Evolutionary conservation across 495 filamentous ascomycete genomes (phyloP).

Genomic region (Penicillium turbatum): DNA sequence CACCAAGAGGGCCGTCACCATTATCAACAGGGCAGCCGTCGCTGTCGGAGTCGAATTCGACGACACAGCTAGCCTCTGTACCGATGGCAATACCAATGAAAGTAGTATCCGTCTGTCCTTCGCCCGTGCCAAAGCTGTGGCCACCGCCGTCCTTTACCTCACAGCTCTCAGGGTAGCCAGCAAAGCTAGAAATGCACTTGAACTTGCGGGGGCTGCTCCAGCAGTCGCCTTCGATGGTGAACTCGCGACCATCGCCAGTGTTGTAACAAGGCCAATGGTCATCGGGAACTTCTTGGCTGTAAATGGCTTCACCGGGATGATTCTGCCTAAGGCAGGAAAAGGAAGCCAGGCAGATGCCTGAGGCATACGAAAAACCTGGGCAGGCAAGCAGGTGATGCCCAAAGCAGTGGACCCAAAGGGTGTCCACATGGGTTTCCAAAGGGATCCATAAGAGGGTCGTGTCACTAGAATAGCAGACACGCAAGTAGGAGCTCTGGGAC

Average conservation of each 20-base stretch:
- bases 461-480: too few species aligned
- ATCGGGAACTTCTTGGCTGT: conserved; percentile 12
- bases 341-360: too few species aligned
- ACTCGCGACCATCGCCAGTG: conserved; percentile 15
- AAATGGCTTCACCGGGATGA: conserved; percentile 19
- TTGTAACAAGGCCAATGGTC: conserved; percentile 19
- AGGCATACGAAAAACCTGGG: too few species aligned
- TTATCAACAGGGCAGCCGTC: conserved; percentile 17
- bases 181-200: conserved; percentile 17
- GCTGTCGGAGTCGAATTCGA: conserved; percentile 19
- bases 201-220: conserved; percentile 19
- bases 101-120: conserved; percentile 14
- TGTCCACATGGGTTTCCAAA: too few species aligned
- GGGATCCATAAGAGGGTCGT: too few species aligned
- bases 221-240: conserved; percentile 23
- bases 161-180: conserved; percentile 16
- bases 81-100: conserved; percentile 20
- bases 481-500: too few species aligned
- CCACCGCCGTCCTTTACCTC: conserved; percentile 17
- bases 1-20: conserved; percentile 16
- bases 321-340: too few species aligned
- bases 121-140: conserved; percentile 15
- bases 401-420: too few species aligned
- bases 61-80: conserved; percentile 16
- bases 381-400: too few species aligned